Percentiles rank a stretch among this genome's conserved stretches.
Conservation (phyloP, 352 stramenopile species). For the Pythium rhizo-oryzae region DNA sequence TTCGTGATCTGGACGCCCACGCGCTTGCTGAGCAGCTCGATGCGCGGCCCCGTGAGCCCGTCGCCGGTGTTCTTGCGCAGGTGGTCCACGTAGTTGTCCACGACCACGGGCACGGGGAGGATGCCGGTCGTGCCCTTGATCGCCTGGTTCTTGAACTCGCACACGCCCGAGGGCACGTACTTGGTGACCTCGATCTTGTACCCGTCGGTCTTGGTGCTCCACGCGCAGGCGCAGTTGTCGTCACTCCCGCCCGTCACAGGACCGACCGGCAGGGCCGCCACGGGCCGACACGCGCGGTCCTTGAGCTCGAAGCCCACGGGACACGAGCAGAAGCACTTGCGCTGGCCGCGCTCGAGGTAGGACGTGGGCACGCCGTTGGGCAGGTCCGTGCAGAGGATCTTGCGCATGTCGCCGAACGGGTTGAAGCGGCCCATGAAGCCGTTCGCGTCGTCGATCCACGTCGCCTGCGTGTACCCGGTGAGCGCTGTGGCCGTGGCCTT, state of each 20-base stretch:
- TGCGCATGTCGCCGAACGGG: constrained; percentile 45
- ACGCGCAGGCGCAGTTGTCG: constrained; percentile 46
- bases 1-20: not conserved
- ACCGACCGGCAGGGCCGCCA: not conserved
- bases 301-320: constrained; percentile 38
- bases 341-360: constrained; percentile 41
- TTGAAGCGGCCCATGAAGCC: constrained; percentile 33
- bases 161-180: constrained; percentile 32
- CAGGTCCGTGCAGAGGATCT: constrained; percentile 40
- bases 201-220: constrained; percentile 30
- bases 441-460: not conserved
- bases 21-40: constrained; percentile 16
- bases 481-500: not conserved
- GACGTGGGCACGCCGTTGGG: constrained; percentile 45
- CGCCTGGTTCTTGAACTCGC: constrained; percentile 37
- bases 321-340: constrained; percentile 63
- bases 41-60: constrained; percentile 4
- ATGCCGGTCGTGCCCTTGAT: constrained; percentile 30
- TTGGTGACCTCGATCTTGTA: constrained; percentile 13
- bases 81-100: constrained; percentile 56
- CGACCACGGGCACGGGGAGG: constrained; percentile 51
- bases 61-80: constrained; percentile 36
- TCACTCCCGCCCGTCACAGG: constrained; percentile 16
- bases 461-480: not conserved
- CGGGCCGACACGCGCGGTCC: constrained; percentile 24